Evolutionary conservation across 2,329 filamentous ascomycete species (phyloP).

Genomic region (Hypoxylon sp.): DNA sequence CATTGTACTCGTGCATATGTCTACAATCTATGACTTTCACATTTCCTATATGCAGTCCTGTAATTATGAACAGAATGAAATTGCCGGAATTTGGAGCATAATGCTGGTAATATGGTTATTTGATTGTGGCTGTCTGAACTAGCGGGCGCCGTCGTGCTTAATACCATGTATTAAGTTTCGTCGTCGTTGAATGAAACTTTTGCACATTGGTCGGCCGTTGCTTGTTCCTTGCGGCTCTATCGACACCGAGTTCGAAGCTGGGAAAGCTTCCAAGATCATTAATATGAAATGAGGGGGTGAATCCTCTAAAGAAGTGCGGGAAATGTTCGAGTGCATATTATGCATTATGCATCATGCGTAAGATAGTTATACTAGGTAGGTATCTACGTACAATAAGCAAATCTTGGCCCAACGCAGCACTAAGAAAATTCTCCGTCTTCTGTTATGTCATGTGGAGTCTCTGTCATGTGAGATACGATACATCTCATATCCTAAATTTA

Average conservation of each 20-base stretch:
- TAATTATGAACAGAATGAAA: constrained; percentile 1
- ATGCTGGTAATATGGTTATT: not conserved
- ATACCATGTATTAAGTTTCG: constrained; percentile 34
- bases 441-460: constrained; percentile 32
- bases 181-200: constrained; percentile 4
- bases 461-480: constrained; percentile 32
- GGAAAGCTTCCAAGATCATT: constrained; percentile 3
- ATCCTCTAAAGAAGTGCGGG: constrained; percentile 16
- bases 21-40: constrained; percentile 8
- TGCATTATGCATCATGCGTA: constrained; percentile 38
- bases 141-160: constrained; percentile 30
- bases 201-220: constrained; percentile 6
- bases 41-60: constrained; percentile 18
- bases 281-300: constrained; percentile 27
- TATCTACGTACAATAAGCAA: not conserved
- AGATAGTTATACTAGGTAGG: not conserved
- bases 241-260: constrained; percentile 4
- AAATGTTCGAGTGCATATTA: constrained; percentile 24
- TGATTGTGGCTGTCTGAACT: constrained; percentile 22
- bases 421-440: constrained; percentile 19
- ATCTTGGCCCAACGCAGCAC: constrained; percentile 25
- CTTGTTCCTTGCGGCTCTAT: constrained; percentile 26
- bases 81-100: constrained; percentile 19
- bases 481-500: constrained; percentile 1
- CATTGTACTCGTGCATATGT: constrained; percentile 12